Conservation (phyloP, 1,284 basidiomycete species). For the Termitomyces sp. region DNA sequence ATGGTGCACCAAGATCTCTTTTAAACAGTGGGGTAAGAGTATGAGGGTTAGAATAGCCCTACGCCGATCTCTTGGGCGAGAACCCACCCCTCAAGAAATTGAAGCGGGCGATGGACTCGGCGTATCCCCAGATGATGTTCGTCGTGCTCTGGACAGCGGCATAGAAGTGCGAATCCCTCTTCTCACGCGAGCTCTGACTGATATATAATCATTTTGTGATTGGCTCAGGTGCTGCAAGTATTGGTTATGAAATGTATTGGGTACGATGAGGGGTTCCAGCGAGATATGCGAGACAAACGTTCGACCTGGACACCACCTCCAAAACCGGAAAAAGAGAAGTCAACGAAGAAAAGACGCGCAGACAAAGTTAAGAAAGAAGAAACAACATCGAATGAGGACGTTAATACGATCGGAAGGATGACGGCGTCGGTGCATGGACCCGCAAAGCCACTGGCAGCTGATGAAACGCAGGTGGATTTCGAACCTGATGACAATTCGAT, state of each 20-base stretch:
- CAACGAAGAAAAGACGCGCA: background rate
- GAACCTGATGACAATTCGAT: no score
- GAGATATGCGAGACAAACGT: conserved; percentile 2
- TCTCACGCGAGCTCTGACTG: background rate
- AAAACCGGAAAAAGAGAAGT: background rate
- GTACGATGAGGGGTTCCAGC: conserved; percentile 12
- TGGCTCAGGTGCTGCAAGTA: background rate
- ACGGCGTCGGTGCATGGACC: background rate
- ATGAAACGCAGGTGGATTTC: background rate
- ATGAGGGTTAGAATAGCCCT: conserved; percentile 8
- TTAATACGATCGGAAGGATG: no score
- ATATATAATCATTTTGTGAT: background rate
- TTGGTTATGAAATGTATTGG: conserved; percentile 10
- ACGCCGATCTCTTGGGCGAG: conserved; percentile 3
- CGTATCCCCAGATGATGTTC: conserved; percentile 2
- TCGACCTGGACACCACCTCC: background rate
- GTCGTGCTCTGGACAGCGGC: background rate
- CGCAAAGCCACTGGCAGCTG: background rate
- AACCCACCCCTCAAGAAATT: conserved; percentile 4
- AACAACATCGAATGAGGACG: background rate
- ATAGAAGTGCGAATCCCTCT: conserved; percentile 2
- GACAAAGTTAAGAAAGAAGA: background rate
- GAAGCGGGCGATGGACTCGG: background rate
- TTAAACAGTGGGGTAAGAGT: background rate
- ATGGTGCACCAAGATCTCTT: background rate